Evolutionary conservation across 768 basidiomycete genomes (phyloP), one percentile per base, ranked within the genome.

Genomic region (Termitomyces bulborhizus): DNA sequence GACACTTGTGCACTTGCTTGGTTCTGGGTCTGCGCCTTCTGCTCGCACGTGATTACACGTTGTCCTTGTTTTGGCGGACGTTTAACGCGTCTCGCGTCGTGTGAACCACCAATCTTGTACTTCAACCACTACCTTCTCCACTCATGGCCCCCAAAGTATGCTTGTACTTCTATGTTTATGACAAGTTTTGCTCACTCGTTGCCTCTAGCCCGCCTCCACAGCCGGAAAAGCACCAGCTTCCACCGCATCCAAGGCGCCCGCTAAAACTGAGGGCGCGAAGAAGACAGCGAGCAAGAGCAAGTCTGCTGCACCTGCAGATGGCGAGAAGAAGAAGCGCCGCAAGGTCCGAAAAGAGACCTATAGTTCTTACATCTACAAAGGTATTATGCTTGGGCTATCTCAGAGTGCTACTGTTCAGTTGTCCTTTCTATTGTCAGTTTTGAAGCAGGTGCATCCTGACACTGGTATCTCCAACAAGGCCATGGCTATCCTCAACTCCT

Each of bases 401-500:
- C 16, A 50, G 26, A 27, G 39, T 50, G n/a, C 4, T n/a, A 16
- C 18, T 1, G 2, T 24, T 37, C 36, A 12, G 4, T 16, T 16
- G 12, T 27, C 6, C 4, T 45, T 7, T n/a, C 49, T 18, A 32
- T 54, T 37, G 4, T 13, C 51, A 87, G 90, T 91, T 64, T 78
- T 93, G 68, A 91, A 90, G 78, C 90, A 93, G 74, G 91, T 93
- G 56, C 91, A 93, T 79, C 91, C 91, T 58, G 91, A 92, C 71
- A 92, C 90, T 58, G 91, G 90, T 84, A 91, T 93, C 76, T 91
- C 89, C 51, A 91, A 88, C 83, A 90, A 91, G 74, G 85, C 85
- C 11, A 87, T 89, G 86, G 84, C 86, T 51, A 89, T 90, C 68
- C 74, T 88, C 60, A 86, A 90, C 77, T 89, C 88, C 0, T 90